Percentiles rank a stretch among this genome's conserved stretches.
These are phyloP conservation scores for Candida arabinofermentans DNA, from an alignment of 805 yeast genomes.

Conservation along the genomic window DNA sequence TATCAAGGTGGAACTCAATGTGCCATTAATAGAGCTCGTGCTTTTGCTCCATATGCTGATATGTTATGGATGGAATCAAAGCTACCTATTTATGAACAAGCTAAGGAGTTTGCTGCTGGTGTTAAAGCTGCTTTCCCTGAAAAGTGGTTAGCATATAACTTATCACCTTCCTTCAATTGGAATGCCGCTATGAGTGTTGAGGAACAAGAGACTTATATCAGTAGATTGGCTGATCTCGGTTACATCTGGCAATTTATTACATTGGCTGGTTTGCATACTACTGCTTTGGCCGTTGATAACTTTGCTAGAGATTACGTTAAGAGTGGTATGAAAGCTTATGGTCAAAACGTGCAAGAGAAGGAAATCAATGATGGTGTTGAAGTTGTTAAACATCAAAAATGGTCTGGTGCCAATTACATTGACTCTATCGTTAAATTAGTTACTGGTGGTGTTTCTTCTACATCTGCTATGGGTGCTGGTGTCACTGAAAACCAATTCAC, in stretches of 20 bases:
- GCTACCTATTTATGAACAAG: constrained; percentile 89
- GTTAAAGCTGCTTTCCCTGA: constrained; percentile 76
- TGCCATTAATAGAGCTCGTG: constrained; percentile 95
- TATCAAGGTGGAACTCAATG: constrained; percentile 96
- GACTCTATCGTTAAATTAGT: constrained; percentile 86
- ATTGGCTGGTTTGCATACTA: constrained; percentile 93
- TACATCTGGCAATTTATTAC: constrained; percentile 98
- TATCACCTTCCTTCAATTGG: constrained; percentile 98
- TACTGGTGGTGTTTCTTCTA: constrained; percentile 90
- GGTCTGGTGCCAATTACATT: constrained; percentile 98
- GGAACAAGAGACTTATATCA: constrained; percentile 88
- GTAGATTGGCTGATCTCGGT: constrained; percentile 82
- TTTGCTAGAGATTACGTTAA: constrained; percentile 75
- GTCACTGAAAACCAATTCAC: constrained; percentile 92
- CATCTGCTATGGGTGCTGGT: constrained; percentile 98
- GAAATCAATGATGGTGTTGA: constrained; percentile 90
- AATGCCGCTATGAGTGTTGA: constrained; percentile 82
- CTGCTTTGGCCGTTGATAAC: constrained; percentile 85
- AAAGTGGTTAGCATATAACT: constrained; percentile 95
- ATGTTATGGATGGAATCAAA: constrained; percentile 98
- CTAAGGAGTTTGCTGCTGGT: constrained; percentile 91
- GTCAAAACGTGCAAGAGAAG: constrained; percentile 76
- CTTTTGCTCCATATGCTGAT: constrained; percentile 92
- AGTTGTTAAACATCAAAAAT: constrained; percentile 95
- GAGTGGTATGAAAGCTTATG: constrained; percentile 95